Base-by-base conservation (phyloP, 768 basidiomycete genomes). In the Stropharia rugosoannulata region DNA sequence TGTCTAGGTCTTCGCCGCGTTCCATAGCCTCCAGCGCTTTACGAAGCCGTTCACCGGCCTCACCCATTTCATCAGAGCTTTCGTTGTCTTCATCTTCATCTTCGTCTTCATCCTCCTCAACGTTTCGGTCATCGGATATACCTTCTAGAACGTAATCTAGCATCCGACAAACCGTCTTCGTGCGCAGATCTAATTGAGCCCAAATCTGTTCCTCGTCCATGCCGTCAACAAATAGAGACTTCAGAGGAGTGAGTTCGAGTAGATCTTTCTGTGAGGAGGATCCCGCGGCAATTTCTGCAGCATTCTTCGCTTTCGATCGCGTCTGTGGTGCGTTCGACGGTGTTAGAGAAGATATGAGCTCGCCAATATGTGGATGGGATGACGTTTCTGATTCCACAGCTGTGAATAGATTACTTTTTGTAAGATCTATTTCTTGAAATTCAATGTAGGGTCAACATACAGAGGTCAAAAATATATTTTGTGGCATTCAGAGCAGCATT, bases 121-220 rank as follows among this genome's bases (percentile, higher is more conserved):
- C 67, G 16, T 64, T 63, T 45, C 60, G 45, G 2, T 66, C 61
- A 38, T 69, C 74, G 15, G 63, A 68, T 7, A 76, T 77, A 25
- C 80, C 84, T 52, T 85, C 84, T 16, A 93, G 73, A 37, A 85
- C 79, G 54, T 76, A 76, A 46, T 89, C 81, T 40, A 96, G 72
- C 48, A 89, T 80, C 40, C 81, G 80, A 58, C 87, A 89, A 19
- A 98, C 74, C 43, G 79, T 80, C 58, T 84, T 80, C 13, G 86
- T 76, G 42, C 92, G 77, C 51, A 99, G 75, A 66, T 98, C 96
- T 52, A 98, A 70, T 73, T 99, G 96, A 39, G 87, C 87, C 96
- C 96, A 99, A 25, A 98, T 76, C 68, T 96, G 95, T 54, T 92
- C 90, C 19, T 83, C 80, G 61, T 86, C 88, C 83, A 97, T 87